Percentiles rank a stretch among this genome's conserved stretches.
phyloP scores from a whole-genome alignment of 176 grass and related monocot species.

The Poa annua region DNA sequence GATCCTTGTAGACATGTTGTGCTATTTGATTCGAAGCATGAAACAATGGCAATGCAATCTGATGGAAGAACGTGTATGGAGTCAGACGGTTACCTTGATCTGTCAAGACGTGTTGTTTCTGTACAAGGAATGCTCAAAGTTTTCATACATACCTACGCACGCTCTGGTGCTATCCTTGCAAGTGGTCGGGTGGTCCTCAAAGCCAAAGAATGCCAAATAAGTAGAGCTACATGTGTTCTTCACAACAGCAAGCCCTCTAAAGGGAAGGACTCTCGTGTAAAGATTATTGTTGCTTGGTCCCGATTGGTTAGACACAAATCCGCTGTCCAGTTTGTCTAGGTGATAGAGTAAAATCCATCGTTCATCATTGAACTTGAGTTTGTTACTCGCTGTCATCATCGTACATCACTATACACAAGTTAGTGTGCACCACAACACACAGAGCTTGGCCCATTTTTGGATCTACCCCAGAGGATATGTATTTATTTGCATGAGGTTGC shows the following conservation, averaged over 20 bases:
- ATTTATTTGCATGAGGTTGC: no score
- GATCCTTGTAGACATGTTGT: background rate
- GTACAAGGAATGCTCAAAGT: constrained; percentile 15
- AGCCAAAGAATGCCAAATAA: constrained; percentile 12
- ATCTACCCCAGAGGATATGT: no score
- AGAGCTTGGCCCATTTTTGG: no score
- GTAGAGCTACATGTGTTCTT: constrained; percentile 12
- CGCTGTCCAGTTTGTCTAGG: background rate
- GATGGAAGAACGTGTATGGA: background rate
- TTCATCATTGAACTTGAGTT: background rate
- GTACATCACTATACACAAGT: no score
- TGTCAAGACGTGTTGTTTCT: background rate
- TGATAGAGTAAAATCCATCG: background rate
- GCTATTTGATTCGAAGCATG: constrained; percentile 7
- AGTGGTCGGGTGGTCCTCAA: constrained; percentile 11
- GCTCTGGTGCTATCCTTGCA: background rate
- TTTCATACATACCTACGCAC: constrained; percentile 4
- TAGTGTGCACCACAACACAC: no score
- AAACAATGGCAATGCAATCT: background rate
- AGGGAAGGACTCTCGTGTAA: background rate
- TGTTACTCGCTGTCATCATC: background rate
- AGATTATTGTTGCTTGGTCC: constrained; percentile 27
- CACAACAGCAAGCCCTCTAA: background rate
- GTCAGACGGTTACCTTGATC: background rate
- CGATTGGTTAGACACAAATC: background rate